Evolutionary conservation across 1,139 yeast genomes (phyloP).

Genomic region (Lodderomyces elongisporus): DNA sequence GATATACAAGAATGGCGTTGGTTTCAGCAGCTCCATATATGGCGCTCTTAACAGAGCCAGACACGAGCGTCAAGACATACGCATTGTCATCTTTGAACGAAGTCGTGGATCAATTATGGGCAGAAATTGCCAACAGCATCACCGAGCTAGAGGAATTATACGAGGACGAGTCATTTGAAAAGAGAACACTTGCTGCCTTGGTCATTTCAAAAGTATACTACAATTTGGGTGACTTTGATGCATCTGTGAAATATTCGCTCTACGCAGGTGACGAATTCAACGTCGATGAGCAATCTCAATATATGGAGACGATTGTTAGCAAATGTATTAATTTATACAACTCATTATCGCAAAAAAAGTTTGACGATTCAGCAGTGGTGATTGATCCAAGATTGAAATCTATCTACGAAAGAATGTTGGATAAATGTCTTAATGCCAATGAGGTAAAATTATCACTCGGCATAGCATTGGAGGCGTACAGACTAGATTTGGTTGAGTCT

Average conservation of each 20-base stretch:
- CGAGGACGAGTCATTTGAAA: slow-evolving; percentile 75
- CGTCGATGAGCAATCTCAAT: slow-evolving; percentile 72
- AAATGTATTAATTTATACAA: slow-evolving; percentile 87
- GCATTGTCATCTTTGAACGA: slow-evolving; percentile 80
- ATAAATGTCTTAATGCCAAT: slow-evolving; percentile 65
- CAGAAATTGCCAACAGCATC: slow-evolving; percentile 90
- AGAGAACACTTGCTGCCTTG: slow-evolving; percentile 82
- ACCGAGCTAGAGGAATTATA: slow-evolving; percentile 84
- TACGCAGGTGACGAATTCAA: slow-evolving; percentile 80
- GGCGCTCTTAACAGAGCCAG: slow-evolving; percentile 83
- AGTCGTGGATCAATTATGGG: slow-evolving; percentile 91
- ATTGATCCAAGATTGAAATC: slow-evolving; percentile 61
- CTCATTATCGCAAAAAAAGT: slow-evolving; percentile 53
- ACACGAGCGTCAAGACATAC: slow-evolving; percentile 69
- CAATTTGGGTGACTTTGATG: slow-evolving; percentile 89
- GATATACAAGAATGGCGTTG: slow-evolving; percentile 45
- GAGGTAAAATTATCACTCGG: slow-evolving; percentile 86
- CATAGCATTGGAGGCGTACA: slow-evolving; percentile 80
- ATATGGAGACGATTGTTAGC: slow-evolving; percentile 87
- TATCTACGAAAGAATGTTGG: slow-evolving; percentile 83
- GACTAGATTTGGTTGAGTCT: slow-evolving; percentile 73
- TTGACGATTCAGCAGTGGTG: slow-evolving; percentile 31
- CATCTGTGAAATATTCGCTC: slow-evolving; percentile 84
- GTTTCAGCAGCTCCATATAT: slow-evolving; percentile 86
- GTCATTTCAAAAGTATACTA: slow-evolving; percentile 93